Conservation (phyloP, 371 early-diverging fungal species). For the Mucor plumbeus region DNA sequence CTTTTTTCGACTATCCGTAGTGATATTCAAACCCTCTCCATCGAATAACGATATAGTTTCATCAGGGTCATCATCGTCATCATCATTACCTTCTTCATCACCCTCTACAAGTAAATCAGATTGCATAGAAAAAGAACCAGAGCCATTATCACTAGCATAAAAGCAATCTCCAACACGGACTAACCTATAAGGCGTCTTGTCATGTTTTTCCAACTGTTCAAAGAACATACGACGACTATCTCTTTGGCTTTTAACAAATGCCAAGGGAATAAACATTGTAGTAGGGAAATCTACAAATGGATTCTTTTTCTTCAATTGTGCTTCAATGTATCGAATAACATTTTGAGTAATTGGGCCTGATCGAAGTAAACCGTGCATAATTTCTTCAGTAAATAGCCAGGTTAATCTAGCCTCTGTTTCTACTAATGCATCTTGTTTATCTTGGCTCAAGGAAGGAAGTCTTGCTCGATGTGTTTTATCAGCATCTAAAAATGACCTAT, state of each 20-base stretch:
- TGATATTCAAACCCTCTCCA: slow-evolving; percentile 28
- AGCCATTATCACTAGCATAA: slow-evolving; percentile 60
- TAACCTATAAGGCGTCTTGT: slow-evolving; percentile 57
- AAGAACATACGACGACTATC: slow-evolving; percentile 62
- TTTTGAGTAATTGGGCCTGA: slow-evolving; percentile 59
- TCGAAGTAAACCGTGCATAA: slow-evolving; percentile 74
- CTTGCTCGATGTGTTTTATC: slow-evolving; percentile 39
- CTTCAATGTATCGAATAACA: slow-evolving; percentile 65
- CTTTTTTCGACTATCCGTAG: not conserved
- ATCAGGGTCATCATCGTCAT: not conserved
- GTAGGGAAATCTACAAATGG: slow-evolving; percentile 73
- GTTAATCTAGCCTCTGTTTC: slow-evolving; percentile 67
- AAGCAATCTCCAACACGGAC: slow-evolving; percentile 65
- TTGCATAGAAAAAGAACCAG: not conserved
- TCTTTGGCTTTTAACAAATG: slow-evolving; percentile 61
- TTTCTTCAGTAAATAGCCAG: slow-evolving; percentile 76
- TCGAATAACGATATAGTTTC: slow-evolving; percentile 10
- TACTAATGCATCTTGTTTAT: slow-evolving; percentile 65
- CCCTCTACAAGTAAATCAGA: not conserved
- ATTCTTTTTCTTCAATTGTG: slow-evolving; percentile 66
- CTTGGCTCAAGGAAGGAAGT: slow-evolving; percentile 49
- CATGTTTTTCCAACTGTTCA: slow-evolving; percentile 58
- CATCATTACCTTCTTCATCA: not conserved
- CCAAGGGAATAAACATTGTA: slow-evolving; percentile 61
- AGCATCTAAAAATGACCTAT: slow-evolving; percentile 38